Conservation (phyloP, 2,329 filamentous ascomycete genomes). For the Fusarium setosum region DNA sequence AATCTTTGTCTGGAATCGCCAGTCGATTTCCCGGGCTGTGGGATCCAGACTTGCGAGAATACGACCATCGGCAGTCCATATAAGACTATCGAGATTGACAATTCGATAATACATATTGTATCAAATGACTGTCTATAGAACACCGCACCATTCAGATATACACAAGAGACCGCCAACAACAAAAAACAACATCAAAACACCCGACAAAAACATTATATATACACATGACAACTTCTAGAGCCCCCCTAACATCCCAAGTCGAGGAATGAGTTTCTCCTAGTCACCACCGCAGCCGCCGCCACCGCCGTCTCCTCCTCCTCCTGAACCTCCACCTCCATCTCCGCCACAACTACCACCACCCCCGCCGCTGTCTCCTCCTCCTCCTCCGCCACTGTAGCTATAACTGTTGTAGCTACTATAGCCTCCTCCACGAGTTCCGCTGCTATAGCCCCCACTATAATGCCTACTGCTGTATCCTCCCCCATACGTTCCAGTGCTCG, state of each 20-base stretch:
- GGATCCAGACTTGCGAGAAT: too few species aligned
- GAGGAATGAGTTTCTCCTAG: neutral
- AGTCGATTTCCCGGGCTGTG: too few species aligned
- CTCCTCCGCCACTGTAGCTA: too few species aligned
- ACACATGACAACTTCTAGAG: neutral
- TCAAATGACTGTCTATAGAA: too few species aligned
- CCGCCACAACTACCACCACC: neutral
- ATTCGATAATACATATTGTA: too few species aligned
- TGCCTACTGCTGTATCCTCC: neutral
- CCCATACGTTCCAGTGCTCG: neutral
- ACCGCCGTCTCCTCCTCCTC: neutral
- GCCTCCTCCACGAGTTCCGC: slow-evolving; percentile 9
- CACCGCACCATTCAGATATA: too few species aligned
- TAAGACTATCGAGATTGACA: too few species aligned
- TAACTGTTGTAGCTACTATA: neutral
- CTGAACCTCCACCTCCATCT: too few species aligned
- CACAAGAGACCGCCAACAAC: too few species aligned
- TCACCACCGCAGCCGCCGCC: slow-evolving; percentile 3
- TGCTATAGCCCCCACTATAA: neutral
- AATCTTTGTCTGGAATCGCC: too few species aligned
- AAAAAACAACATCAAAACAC: neutral
- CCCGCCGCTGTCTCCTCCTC: neutral
- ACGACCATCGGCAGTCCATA: too few species aligned
- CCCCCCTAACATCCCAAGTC: neutral
- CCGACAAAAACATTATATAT: neutral